Evolutionary conservation across 192 early-diverging fungal species (phyloP).

Genomic region (Spizellomyces sp.): DNA sequence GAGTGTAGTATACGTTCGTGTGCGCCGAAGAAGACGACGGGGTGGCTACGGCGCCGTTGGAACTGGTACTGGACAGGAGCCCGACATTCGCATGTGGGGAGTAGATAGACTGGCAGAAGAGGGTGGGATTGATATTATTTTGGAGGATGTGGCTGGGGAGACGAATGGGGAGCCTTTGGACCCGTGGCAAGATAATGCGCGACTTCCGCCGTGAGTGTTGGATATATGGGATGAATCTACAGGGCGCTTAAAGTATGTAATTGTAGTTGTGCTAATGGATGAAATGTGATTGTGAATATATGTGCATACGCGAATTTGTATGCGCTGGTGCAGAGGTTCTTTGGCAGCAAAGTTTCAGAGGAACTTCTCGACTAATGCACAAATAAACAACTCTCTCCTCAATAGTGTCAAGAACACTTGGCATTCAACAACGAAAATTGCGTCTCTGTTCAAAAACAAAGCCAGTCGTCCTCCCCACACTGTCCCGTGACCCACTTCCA

Average conservation of each 20-base stretch:
- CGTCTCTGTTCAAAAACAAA: slow-evolving; percentile 20
- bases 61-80: background rate
- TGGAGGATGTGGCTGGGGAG: slow-evolving; percentile 3
- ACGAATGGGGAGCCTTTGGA: background rate
- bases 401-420: background rate
- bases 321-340: background rate
- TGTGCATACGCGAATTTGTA: too few relatives aligned
- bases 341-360: background rate
- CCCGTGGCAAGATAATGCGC: background rate
- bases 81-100: too few relatives aligned
- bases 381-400: background rate
- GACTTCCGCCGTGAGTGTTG: background rate
- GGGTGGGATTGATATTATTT: slow-evolving; percentile 3
- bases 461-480: slow-evolving; percentile 23
- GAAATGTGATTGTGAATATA: too few relatives aligned
- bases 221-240: too few relatives aligned
- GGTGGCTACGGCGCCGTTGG: background rate
- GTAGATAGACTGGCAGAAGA: background rate
- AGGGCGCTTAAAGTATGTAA: too few relatives aligned
- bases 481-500: slow-evolving; percentile 25
- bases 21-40: background rate
- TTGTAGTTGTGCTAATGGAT: too few relatives aligned
- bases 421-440: background rate
- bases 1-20: background rate
- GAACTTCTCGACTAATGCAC: background rate